These are phyloP conservation scores for Mycotypha africana DNA, from an alignment of 371 early-diverging fungal genomes.

Conservation along the genomic window DNA sequence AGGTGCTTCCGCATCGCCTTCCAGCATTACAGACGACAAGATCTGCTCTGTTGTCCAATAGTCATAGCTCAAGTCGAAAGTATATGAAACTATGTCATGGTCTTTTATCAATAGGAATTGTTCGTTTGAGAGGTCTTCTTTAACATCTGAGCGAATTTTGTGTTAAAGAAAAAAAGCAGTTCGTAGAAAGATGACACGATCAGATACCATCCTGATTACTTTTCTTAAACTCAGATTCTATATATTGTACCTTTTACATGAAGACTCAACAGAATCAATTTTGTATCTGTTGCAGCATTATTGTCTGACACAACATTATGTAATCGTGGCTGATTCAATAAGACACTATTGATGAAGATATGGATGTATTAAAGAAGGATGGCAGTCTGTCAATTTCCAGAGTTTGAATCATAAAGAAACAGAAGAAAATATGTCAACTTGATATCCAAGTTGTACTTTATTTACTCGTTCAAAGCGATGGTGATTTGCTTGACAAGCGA, in stretches of 20 bases:
- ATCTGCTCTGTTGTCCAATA: slow-evolving; percentile 88
- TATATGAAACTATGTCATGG: slow-evolving; percentile 42
- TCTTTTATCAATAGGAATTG: slow-evolving; percentile 46
- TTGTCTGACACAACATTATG: slow-evolving; percentile 68
- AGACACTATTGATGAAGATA: too few species aligned
- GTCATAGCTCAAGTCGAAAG: slow-evolving; percentile 62
- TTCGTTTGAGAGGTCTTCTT: slow-evolving; percentile 39
- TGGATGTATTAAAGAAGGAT: too few species aligned
- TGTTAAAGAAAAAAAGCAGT: neutral
- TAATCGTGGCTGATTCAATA: slow-evolving; percentile 67
- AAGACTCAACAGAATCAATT: slow-evolving; percentile 59
- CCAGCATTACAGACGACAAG: slow-evolving; percentile 85
- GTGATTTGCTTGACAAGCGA: too few species aligned
- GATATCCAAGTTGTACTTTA: too few species aligned
- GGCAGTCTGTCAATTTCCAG: too few species aligned
- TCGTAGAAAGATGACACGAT: neutral
- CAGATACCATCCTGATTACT: too few species aligned
- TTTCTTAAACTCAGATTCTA: neutral
- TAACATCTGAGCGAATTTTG: neutral
- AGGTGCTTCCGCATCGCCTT: slow-evolving; percentile 70
- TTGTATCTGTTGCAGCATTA: slow-evolving; percentile 46
- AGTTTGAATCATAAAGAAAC: too few species aligned
- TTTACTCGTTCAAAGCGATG: too few species aligned
- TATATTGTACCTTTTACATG: too few species aligned
- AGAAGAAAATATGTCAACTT: too few species aligned